phyloP scores from a whole-genome alignment of 1,139 yeast genomes.

The Ashbya aceris region DNA sequence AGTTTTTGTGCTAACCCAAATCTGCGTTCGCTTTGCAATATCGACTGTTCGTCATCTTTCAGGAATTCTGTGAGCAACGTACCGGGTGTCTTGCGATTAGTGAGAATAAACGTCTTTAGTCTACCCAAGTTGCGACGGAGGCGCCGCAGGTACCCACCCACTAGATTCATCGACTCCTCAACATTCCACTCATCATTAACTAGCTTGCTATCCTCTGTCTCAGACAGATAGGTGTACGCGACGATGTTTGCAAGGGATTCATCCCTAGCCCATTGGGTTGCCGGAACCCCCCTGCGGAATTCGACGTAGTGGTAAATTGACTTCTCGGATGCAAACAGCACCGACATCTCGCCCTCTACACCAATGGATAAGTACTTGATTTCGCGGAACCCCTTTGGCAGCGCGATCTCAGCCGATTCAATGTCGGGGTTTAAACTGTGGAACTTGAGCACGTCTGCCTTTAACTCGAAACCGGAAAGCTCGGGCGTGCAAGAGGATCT shows the following conservation, averaged over 20 bases:
- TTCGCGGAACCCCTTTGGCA: constrained; percentile 12
- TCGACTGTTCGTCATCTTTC: constrained; percentile 14
- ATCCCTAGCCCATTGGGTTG: constrained; percentile 37
- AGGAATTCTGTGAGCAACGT: constrained; percentile 17
- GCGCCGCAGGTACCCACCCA: constrained; percentile 38
- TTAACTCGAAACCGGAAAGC: constrained; percentile 12
- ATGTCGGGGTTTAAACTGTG: neutral
- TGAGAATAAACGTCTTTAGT: constrained; percentile 11
- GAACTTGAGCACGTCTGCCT: constrained; percentile 9
- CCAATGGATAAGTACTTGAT: constrained; percentile 10
- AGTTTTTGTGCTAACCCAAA: constrained; percentile 46
- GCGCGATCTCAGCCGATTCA: constrained; percentile 8
- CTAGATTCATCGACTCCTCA: constrained; percentile 33
- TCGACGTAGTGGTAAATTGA: constrained; percentile 18
- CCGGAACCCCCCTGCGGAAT: constrained; percentile 21
- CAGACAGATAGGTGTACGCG: constrained; percentile 35
- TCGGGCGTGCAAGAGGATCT: constrained; percentile 8
- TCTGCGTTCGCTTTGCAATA: constrained; percentile 16
- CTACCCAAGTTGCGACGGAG: constrained; percentile 32
- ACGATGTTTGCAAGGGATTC: constrained; percentile 37
- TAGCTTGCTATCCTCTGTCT: constrained; percentile 28
- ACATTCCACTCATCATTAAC: constrained; percentile 33
- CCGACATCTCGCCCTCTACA: constrained; percentile 9
- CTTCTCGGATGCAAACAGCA: constrained; percentile 12
- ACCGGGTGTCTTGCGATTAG: constrained; percentile 20